Evolutionary conservation across 345 rosid species (phyloP).

Genomic region (Gossypium arboreum): DNA sequence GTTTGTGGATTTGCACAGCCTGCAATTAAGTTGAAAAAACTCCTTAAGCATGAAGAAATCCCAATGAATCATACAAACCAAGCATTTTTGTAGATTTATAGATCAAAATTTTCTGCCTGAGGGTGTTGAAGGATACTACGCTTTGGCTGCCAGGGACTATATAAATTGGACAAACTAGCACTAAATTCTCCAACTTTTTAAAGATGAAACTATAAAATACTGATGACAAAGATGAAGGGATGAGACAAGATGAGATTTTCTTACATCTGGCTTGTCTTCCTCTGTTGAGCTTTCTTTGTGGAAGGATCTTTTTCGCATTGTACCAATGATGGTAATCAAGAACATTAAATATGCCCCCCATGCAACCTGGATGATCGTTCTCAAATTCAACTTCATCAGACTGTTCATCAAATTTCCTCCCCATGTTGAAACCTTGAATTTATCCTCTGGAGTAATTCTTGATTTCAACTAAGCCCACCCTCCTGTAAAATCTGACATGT

Average conservation of each 20-base stretch:
- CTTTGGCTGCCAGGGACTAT: too few species aligned
- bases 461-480: slow-evolving; percentile 1
- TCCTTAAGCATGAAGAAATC: background rate
- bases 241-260: slow-evolving; percentile 20
- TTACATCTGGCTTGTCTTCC: slow-evolving; percentile 37
- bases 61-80: background rate
- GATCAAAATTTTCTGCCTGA: too few species aligned
- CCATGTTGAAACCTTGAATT: slow-evolving; percentile 32
- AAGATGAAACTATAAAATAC: too few species aligned
- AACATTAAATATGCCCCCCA: slow-evolving; percentile 54
- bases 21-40: slow-evolving; percentile 17
- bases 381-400: slow-evolving; percentile 32
- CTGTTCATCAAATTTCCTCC: slow-evolving; percentile 35
- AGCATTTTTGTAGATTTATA: background rate
- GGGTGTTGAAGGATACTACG: too few species aligned
- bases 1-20: slow-evolving; percentile 51
- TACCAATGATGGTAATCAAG: slow-evolving; percentile 56
- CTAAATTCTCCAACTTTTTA: too few species aligned
- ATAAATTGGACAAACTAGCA: background rate
- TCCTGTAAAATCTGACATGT: slow-evolving; percentile 6
- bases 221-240: background rate
- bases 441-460: background rate
- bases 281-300: slow-evolving; percentile 30
- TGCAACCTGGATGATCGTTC: slow-evolving; percentile 48
- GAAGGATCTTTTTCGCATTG: slow-evolving; percentile 27